These are phyloP conservation scores for Talaromyces sp. DNA, from an alignment of 2,329 filamentous ascomycete species.

Conservation along the genomic window DNA sequence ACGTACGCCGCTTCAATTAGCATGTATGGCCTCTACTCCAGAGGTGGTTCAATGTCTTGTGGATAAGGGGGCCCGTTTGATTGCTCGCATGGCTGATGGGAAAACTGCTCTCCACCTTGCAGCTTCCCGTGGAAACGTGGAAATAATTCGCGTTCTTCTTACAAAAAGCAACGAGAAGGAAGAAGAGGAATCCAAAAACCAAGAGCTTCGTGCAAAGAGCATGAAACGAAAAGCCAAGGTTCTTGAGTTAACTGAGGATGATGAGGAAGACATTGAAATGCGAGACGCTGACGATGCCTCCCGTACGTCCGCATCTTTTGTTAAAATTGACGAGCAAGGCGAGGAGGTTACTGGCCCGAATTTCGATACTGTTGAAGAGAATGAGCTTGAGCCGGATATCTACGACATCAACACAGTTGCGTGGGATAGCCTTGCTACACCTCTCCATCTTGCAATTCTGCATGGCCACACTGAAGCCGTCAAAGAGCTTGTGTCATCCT, in stretches of 20 bases:
- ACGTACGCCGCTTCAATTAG: slow-evolving; percentile 76
- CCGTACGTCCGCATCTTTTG: slow-evolving; percentile 69
- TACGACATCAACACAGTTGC: slow-evolving; percentile 77
- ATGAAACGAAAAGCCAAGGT: slow-evolving; percentile 20
- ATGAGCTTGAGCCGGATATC: slow-evolving; percentile 72
- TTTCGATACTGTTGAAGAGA: slow-evolving; percentile 53
- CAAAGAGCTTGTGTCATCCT: slow-evolving; percentile 68
- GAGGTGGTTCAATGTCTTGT: slow-evolving; percentile 73
- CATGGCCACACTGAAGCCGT: slow-evolving; percentile 72
- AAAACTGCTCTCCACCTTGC: slow-evolving; percentile 82
- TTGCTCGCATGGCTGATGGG: slow-evolving; percentile 76
- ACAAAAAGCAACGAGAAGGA: slow-evolving; percentile 66
- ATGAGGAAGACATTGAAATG: slow-evolving; percentile 37
- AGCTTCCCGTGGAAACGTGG: slow-evolving; percentile 66
- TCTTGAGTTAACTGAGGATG: slow-evolving; percentile 31
- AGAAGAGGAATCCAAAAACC: slow-evolving; percentile 60
- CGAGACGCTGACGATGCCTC: slow-evolving; percentile 56
- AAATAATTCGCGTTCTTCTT: slow-evolving; percentile 73
- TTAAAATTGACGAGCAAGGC: slow-evolving; percentile 59
- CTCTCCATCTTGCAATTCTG: slow-evolving; percentile 77
- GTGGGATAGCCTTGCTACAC: slow-evolving; percentile 75
- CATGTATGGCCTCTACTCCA: slow-evolving; percentile 67
- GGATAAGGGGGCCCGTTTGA: slow-evolving; percentile 70
- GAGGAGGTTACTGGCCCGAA: slow-evolving; percentile 36
- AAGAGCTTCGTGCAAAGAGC: slow-evolving; percentile 20